Base-by-base conservation (phyloP, 1,284 basidiomycete genomes). In the Trichosporon sp. region DNA sequence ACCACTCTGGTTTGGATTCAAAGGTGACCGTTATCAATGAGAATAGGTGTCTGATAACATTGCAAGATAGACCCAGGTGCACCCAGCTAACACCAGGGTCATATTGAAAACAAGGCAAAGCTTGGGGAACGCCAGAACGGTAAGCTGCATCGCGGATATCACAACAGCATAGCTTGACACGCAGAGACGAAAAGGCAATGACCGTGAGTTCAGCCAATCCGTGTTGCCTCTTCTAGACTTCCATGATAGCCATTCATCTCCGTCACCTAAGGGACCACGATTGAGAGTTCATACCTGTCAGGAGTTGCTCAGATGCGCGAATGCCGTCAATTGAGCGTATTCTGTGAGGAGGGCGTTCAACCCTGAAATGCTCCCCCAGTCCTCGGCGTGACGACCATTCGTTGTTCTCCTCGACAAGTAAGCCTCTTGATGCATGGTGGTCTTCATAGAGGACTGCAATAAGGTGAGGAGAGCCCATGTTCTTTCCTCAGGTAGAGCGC, bases 331-430 rank as follows among this genome's bases (percentile, higher is more conserved):
- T 37, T 37, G 35, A 37, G 5, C 35, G 6, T 7, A 10, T 10
- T 37, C 35, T 26, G 35, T 37, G 8, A 37, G 4, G 43, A n/a
- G 16, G 5, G 16, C 14, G 43, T 46, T 5, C 5, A 10, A 10
- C 51, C 51, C 51, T 54, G 51, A 21, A 54, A 54, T 21, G 51
- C 51, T 54, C 51, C 51, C 51, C 51, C 51, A 54, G 51, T 54
- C 51, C 51, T 54, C 38, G 2, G 11, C 35, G 10, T 54, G 3
- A 7, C 43, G n/a, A 46, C 51, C 35, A 7, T 10, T 43, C 40
- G 40, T 4, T 4, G 12, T 43, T 51, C n/a, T 51, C 16, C 5
- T 19, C 48, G 16, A 19, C n/a, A 16, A 5, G n/a, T 51, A 16
- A 51, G 48, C 6, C 19, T 8, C 51, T 11, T 26, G 14, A 54